A percentile compares a stretch with the other conserved stretches of the same genome.
phyloP scores from a whole-genome alignment of 768 basidiomycete species.

The Xerocomus spinulosus region DNA sequence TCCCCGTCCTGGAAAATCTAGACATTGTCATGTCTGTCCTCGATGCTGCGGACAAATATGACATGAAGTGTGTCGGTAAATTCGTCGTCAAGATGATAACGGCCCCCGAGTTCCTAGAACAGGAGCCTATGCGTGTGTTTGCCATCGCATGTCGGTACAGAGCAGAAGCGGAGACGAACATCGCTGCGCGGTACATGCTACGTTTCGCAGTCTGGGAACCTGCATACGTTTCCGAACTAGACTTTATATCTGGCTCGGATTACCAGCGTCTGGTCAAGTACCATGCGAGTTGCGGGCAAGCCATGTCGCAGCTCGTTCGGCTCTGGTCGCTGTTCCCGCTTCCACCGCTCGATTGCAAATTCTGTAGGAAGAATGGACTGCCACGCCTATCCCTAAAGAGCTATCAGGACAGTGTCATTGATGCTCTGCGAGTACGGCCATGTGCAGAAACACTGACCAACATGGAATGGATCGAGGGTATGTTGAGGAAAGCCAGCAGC shows the following conservation, averaged over 20 bases:
- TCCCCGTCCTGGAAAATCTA: conserved; percentile 33
- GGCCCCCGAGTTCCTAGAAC: conserved; percentile 30
- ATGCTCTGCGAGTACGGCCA: conserved; percentile 29
- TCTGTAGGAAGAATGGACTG: conserved; percentile 34
- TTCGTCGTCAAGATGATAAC: conserved; percentile 31
- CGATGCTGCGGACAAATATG: conserved; percentile 47
- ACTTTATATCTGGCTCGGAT: conserved; percentile 34
- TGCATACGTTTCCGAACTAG: conserved; percentile 32
- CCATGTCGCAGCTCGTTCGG: conserved; percentile 31
- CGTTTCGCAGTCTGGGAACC: conserved; percentile 33
- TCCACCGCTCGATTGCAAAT: conserved; percentile 31
- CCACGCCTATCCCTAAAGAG: conserved; percentile 28
- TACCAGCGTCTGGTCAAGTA: conserved; percentile 36
- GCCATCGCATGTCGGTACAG: conserved; percentile 36
- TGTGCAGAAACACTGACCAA: conserved; percentile 30
- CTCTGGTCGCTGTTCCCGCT: conserved; percentile 30
- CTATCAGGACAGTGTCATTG: conserved; percentile 33
- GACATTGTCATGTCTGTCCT: conserved; percentile 40
- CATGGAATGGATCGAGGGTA: conserved; percentile 28
- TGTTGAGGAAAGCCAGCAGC: conserved; percentile 30
- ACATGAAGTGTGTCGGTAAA: conserved; percentile 43
- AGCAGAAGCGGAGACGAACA: conserved; percentile 30
- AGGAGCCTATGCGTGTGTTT: conserved; percentile 35
- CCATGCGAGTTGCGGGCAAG: conserved; percentile 32
- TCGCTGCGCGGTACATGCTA: conserved; percentile 37